Base-by-base conservation (phyloP, 2,329 filamentous ascomycete genomes). In the Leptographium procerum region DNA sequence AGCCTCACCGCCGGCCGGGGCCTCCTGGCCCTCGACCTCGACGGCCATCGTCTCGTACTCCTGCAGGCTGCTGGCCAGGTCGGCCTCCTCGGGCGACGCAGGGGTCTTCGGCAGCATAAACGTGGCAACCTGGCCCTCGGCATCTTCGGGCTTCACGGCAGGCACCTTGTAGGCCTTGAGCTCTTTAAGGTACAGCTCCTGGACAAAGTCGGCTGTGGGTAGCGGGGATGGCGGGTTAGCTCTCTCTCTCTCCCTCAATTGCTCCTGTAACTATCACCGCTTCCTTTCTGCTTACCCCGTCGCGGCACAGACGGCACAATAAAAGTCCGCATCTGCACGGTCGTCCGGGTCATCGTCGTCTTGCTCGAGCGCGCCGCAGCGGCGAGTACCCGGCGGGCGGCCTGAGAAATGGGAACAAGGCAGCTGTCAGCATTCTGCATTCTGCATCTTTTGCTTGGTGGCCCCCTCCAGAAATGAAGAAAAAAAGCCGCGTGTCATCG, bases 111-210 rank as follows among this genome's bases (percentile, higher is more conserved):
- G 94, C 64, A 86, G 72, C 69, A 72, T 71, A 81, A 97, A 99
- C 73, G 85, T 89, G 73, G 94, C 88, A 68, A 97, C 94, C 68
- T 95, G 88, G 71, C 89, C 91, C 67, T 92, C 87, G 71, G 91
- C 80, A 71, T 97, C 94, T 68, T 84, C 83, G 64, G 90, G 81
- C 82, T 96, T 96, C 77, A 92, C 72, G 66, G 84, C 79, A 59
- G 88, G 79, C 64, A 86, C 79, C 84, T 97, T 97, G 87, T 96
- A 97, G 76, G 85, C 84, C 79, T 92, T 94, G 72, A 99, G 85
- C 77, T 97, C 91, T 75, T 87, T 88, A 68, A 99, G 85, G 82
- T 99, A 99, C 71, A 99, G 84, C 73, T 97, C 92, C 78, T 97
- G 94, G 68, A 99, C 89, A 69, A 96, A 85, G 75, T 99, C 94